A percentile compares a stretch with the other conserved stretches of the same genome.
phyloP scores from a whole-genome alignment of 352 stramenopile genomes.

The Phytophthora aleatoria region DNA sequence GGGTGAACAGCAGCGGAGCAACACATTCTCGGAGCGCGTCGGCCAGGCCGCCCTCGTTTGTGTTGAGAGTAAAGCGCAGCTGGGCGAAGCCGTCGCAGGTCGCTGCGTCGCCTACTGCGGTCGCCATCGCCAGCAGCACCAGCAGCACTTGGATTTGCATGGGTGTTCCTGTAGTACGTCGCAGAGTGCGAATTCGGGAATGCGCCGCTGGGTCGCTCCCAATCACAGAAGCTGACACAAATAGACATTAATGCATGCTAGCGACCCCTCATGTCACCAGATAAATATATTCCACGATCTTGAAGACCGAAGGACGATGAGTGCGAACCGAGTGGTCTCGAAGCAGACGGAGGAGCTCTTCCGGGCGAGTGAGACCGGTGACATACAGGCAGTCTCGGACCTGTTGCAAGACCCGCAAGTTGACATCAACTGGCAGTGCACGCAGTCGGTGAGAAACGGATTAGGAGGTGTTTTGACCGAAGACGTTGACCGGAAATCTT shows the following conservation, averaged over 20 bases:
- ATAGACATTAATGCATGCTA: not conserved
- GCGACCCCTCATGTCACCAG: not conserved
- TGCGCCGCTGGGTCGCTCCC: not conserved
- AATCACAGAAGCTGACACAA: not conserved
- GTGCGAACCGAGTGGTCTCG: constrained; percentile 63
- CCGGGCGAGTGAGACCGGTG: constrained; percentile 55
- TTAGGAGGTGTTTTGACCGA: not conserved
- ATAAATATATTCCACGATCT: not conserved
- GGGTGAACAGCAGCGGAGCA: constrained; percentile 42
- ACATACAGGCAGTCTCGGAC: constrained; percentile 46
- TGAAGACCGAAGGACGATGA: constrained; percentile 48
- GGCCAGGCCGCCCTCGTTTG: constrained; percentile 17
- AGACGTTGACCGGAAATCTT: not conserved
- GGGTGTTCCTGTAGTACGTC: too few relatives aligned
- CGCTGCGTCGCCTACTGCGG: not conserved
- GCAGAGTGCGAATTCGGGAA: constrained; percentile 6
- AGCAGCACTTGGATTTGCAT: constrained; percentile 17
- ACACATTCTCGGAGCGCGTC: constrained; percentile 28
- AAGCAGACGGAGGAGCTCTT: constrained; percentile 67
- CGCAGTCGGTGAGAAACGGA: constrained; percentile 47
- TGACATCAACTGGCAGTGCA: constrained; percentile 79
- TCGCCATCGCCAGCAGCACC: constrained; percentile 8
- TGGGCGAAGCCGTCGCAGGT: constrained; percentile 32
- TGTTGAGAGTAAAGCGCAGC: constrained; percentile 28
- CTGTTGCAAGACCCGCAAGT: constrained; percentile 49